Base-by-base conservation (phyloP, 2,329 filamentous ascomycete species). In the Aspergillaceae sp. region DNA sequence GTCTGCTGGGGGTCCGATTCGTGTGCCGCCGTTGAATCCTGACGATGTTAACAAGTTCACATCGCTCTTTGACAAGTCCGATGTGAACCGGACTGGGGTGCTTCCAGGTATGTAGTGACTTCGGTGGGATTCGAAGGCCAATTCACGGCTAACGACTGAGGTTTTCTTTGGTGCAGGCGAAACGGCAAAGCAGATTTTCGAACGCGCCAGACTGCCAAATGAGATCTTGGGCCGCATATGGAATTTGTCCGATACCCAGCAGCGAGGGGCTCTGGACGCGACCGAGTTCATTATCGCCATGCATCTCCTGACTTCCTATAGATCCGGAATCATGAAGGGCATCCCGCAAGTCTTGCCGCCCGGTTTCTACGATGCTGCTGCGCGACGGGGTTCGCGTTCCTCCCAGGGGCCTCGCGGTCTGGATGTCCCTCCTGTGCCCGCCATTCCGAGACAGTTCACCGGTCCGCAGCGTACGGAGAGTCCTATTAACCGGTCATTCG, bases 241-340 rank as follows among this genome's bases (percentile, higher is more conserved):
- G 92, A 89, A 86, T 58, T 77, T 98, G 50, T 86, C 90, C 26
- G 92, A 98, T 64, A 92, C 88, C 0, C 90, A 96, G 67, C 89
- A 95, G 69, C 82, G 90, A 44, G 92, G 92, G 43, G 82, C 85
- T 30, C 76, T 98, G 33, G 86, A 90, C 48, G 77, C 83, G 57
- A 91, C 89, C 9, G 92, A 97, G 59, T 98, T 98, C 64, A 86
- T 95, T 62, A 94, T 98, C 60, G 92, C 92, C 40, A 98, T 98
- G 92, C 92, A 98, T 66, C 74, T 98, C 50, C 76, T 98, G 51
- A 91, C 88, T 9, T 95, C 89, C 8, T 88, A 87, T 70, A 95
- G 94, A 74, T 85, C 83, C 8, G 86, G 89, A 26, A 76, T 82
- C 29, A 77, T 98, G 65, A 83, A 87, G 52, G 82, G 79, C 19